phyloP scores from a whole-genome alignment of 1,139 yeast species.

The Nadsonia commutata region DNA sequence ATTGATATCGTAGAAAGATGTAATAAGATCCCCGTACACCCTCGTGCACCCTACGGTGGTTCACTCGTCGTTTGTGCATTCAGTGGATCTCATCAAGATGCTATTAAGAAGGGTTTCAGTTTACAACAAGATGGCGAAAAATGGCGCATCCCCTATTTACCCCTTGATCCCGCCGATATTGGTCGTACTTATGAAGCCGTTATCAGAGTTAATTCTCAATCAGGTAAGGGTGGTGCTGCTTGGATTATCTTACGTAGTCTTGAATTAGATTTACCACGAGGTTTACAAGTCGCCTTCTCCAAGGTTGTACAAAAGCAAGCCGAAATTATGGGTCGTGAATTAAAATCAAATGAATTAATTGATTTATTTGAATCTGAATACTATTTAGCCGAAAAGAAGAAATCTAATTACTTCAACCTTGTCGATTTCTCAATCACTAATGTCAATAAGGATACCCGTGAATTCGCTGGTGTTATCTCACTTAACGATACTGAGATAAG shows the following conservation, averaged over 20 bases:
- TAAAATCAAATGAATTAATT: constrained; percentile 62
- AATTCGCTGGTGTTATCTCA: constrained; percentile 34
- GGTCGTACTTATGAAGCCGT: constrained; percentile 97
- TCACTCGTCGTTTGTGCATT: constrained; percentile 93
- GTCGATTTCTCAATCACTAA: constrained; percentile 20
- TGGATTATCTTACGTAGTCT: constrained; percentile 84
- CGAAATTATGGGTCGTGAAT: constrained; percentile 73
- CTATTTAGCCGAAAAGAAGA: constrained; percentile 37
- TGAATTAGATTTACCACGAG: constrained; percentile 87
- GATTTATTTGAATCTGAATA: constrained; percentile 60
- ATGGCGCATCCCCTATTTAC: constrained; percentile 90
- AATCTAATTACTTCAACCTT: constrained; percentile 17
- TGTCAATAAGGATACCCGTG: constrained; percentile 30
- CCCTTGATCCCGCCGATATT: constrained; percentile 90
- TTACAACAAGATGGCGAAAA: constrained; percentile 14
- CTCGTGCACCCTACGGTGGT: constrained; percentile 95
- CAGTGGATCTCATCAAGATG: constrained; percentile 95
- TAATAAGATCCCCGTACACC: constrained; percentile 86
- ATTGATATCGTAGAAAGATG: constrained; percentile 84
- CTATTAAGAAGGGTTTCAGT: constrained; percentile 88
- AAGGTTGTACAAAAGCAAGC: constrained; percentile 70
- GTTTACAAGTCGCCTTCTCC: constrained; percentile 81
- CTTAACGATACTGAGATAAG: constrained; percentile 32
- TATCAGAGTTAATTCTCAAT: constrained; percentile 92
- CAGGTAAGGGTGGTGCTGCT: constrained; percentile 98